phyloP scores from a whole-genome alignment of 331 rosid genomes.

The Prunus yedoensis region DNA sequence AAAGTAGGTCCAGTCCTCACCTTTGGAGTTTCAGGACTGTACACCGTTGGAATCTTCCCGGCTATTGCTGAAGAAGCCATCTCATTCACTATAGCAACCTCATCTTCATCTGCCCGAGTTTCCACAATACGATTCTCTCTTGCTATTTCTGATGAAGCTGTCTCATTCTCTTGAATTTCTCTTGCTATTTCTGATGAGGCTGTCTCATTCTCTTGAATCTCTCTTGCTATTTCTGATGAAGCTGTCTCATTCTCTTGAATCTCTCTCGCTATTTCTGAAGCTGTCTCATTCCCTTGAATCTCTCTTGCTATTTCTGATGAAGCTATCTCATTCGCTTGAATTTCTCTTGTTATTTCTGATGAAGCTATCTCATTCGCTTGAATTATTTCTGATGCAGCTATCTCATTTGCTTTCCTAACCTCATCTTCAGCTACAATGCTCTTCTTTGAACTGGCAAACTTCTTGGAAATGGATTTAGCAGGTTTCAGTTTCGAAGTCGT shows the following conservation, averaged over 20 bases:
- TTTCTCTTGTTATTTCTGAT: too few relatives aligned
- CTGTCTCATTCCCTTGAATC: neutral
- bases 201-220: neutral
- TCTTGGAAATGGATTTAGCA: neutral
- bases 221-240: too few relatives aligned
- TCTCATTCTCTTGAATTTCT: too few relatives aligned
- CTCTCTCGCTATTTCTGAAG: too few relatives aligned
- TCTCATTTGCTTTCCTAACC: conserved; percentile 19
- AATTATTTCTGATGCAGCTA: neutral
- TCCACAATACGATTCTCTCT: conserved; percentile 9
- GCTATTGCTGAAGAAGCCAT: neutral
- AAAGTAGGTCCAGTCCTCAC: conserved; percentile 12
- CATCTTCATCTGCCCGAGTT: neutral
- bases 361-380: too few relatives aligned
- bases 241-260: neutral
- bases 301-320: too few relatives aligned
- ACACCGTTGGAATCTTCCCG: neutral
- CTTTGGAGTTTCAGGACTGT: conserved; percentile 33
- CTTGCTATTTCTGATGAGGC: neutral
- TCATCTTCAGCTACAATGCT: conserved; percentile 10
- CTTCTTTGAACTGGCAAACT: conserved; percentile 26
- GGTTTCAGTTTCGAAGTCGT: conserved; percentile 23
- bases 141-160: neutral
- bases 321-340: too few relatives aligned
- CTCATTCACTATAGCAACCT: conserved; percentile 21